phyloP scores from a whole-genome alignment of 2,329 filamentous ascomycete species.

The Nothophoma quercina region DNA sequence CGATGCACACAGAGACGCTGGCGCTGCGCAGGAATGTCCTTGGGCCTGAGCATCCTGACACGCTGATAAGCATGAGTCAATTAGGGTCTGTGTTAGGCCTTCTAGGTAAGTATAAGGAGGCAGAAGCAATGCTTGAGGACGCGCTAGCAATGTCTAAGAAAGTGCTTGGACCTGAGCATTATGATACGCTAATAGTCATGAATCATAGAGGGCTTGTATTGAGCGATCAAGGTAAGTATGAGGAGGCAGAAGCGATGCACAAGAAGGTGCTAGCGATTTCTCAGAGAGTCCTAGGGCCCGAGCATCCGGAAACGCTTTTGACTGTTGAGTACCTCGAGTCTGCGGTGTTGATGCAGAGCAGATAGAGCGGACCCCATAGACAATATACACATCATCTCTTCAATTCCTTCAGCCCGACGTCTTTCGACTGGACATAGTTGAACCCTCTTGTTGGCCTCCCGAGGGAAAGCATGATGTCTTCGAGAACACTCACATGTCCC shows the following conservation, averaged over 20 bases:
- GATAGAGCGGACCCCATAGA: too few relatives aligned
- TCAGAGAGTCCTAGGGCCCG: slow-evolving; percentile 1
- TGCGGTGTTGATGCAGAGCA: too few relatives aligned
- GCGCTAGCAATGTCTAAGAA: not conserved
- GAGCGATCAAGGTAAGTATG: not conserved
- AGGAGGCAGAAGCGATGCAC: not conserved
- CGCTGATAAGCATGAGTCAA: slow-evolving; percentile 16
- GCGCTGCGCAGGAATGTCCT: slow-evolving; percentile 13
- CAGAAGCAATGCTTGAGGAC: not conserved
- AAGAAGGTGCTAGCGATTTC: not conserved
- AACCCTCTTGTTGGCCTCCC: too few relatives aligned
- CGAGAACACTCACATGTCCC: too few relatives aligned
- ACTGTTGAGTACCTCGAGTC: too few relatives aligned
- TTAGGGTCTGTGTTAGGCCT: not conserved
- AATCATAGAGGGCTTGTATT: not conserved
- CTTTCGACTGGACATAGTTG: too few relatives aligned
- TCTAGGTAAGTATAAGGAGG: slow-evolving; percentile 3
- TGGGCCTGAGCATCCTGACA: slow-evolving; percentile 15
- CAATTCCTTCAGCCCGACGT: too few relatives aligned
- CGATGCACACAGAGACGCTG: slow-evolving; percentile 7
- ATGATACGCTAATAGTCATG: not conserved
- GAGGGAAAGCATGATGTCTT: too few relatives aligned
- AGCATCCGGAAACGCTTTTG: too few relatives aligned
- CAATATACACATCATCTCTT: too few relatives aligned
- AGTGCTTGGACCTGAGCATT: not conserved